Percentiles rank a stretch among this genome's conserved stretches.
Evolutionary conservation across 2,329 filamentous ascomycete genomes (phyloP).

Genomic region (Macrophomina phaseolina): DNA sequence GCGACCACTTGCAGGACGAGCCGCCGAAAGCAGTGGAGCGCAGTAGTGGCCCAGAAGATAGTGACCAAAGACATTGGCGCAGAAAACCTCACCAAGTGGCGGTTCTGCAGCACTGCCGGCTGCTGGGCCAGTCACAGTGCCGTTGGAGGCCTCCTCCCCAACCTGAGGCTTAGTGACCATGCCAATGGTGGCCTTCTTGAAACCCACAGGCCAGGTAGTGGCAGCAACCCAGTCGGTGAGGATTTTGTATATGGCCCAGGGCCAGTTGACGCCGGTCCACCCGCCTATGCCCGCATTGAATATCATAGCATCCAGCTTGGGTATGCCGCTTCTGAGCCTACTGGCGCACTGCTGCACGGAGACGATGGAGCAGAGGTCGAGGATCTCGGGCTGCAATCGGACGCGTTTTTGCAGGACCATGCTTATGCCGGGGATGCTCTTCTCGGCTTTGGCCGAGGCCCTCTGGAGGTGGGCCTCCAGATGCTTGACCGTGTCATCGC

Average conservation of each 20-base stretch:
- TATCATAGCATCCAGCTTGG: conserved; percentile 77
- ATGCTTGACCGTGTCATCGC: conserved; percentile 69
- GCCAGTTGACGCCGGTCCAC: conserved; percentile 80
- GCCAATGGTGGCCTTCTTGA: conserved; percentile 69
- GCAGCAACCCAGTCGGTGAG: conserved; percentile 69
- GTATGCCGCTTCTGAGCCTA: conserved; percentile 61
- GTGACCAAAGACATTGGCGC: conserved; percentile 93
- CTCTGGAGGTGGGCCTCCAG: conserved; percentile 68
- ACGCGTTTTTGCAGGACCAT: conserved; percentile 52
- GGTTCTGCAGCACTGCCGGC: conserved; percentile 52
- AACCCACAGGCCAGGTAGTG: conserved; percentile 75
- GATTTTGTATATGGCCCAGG: conserved; percentile 59
- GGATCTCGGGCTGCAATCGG: conserved; percentile 60
- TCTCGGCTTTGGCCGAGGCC: conserved; percentile 46
- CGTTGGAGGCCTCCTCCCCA: conserved; percentile 31
- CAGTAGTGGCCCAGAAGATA: conserved; percentile 86
- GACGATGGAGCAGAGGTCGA: conserved; percentile 63
- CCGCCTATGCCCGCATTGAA: conserved; percentile 90
- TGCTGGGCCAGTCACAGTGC: conserved; percentile 30
- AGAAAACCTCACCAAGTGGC: conserved; percentile 80
- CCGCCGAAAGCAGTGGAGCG: conserved; percentile 68
- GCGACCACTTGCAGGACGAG: conserved; percentile 60
- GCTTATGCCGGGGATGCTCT: conserved; percentile 45
- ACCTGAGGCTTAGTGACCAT: conserved; percentile 61
- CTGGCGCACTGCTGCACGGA: conserved; percentile 61